Base-by-base conservation (phyloP, 208 protist genomes). In the Crithidia fasciculata region DNA sequence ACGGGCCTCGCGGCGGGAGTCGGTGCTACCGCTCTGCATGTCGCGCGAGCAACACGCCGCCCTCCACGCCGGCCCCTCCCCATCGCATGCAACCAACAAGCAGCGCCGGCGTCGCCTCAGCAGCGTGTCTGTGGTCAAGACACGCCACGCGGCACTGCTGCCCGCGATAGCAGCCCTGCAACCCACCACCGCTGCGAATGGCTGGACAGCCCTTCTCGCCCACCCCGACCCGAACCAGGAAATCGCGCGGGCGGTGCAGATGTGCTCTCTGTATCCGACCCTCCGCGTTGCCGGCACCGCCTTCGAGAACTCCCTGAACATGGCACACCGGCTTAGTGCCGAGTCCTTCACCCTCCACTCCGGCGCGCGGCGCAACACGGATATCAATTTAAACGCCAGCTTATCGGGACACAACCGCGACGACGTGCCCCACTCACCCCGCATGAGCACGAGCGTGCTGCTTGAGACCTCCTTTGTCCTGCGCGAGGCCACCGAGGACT, bases 241-340 rank as follows among this genome's bases (percentile, higher is more conserved):
- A 13, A 43, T 90, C 8, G 78, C 87, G 5, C 85, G 84, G 7
- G 86, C 88, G 3, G 49, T 91, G 7, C 73, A 83, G 39, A 93
- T 96, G 86, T 72, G 92, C 45, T 65, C 74, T 28, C 80, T 84
- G 10, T 95, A 95, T 72, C 89, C 92, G 5, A 63, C 89, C 62
- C 94, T 96, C 88, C 49, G 71, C 15, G 87, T 96, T 3, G 61
- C 50, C 6, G 84, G 77, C 13, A 96, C 92, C 4, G 88, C 88
- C 8, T 96, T 95, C 72, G 86, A 90, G 64, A 94, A 92, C 69
- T 78, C 70, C 47, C 72, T 90, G 18, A 72, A 77, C 45, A 69
- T 76, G 58, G 64, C 74, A 13, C 72, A 73, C 28, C 75, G 72
- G 19, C 16, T 68, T 8, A 72, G 70, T 60, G 9, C 13, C 15